phyloP scores from a whole-genome alignment of 768 basidiomycete species.

The Psilocybe sp. region DNA sequence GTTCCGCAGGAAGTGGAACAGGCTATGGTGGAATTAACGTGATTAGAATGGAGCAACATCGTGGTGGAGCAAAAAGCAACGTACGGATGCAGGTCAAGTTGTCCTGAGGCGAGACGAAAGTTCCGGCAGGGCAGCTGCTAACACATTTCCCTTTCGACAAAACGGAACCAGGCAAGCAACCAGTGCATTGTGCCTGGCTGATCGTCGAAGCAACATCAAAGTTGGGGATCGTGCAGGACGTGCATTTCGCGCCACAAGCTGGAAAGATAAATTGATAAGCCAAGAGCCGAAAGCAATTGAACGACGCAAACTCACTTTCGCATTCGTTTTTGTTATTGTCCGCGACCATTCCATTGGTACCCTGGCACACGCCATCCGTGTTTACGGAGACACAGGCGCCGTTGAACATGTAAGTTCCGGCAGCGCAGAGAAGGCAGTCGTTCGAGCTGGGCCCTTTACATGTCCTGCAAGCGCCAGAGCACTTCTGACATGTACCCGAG shows the following conservation, averaged over 20 bases:
- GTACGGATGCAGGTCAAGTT: slow-evolving; percentile 73
- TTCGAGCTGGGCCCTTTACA: slow-evolving; percentile 69
- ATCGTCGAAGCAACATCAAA: slow-evolving; percentile 70
- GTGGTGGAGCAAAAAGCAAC: slow-evolving; percentile 21
- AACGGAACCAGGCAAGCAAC: slow-evolving; percentile 74
- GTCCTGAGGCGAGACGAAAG: slow-evolving; percentile 68
- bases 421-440: slow-evolving; percentile 68
- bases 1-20: slow-evolving; percentile 59
- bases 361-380: slow-evolving; percentile 69
- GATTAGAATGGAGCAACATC: not conserved
- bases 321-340: slow-evolving; percentile 84
- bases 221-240: slow-evolving; percentile 68
- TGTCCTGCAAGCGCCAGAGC: slow-evolving; percentile 66
- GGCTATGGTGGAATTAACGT: slow-evolving; percentile 21
- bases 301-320: slow-evolving; percentile 56
- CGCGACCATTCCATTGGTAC: slow-evolving; percentile 61
- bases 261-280: slow-evolving; percentile 7
- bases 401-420: slow-evolving; percentile 59
- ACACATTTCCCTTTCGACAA: slow-evolving; percentile 72
- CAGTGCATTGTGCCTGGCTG: slow-evolving; percentile 67
- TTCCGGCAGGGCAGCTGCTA: slow-evolving; percentile 66
- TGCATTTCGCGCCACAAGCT: slow-evolving; percentile 86
- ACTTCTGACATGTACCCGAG: slow-evolving; percentile 50
- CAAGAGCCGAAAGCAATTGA: not conserved
- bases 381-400: slow-evolving; percentile 70